phyloP scores from a whole-genome alignment of 2,329 filamentous ascomycete genomes.

The Dothideomycetidae sp. region DNA sequence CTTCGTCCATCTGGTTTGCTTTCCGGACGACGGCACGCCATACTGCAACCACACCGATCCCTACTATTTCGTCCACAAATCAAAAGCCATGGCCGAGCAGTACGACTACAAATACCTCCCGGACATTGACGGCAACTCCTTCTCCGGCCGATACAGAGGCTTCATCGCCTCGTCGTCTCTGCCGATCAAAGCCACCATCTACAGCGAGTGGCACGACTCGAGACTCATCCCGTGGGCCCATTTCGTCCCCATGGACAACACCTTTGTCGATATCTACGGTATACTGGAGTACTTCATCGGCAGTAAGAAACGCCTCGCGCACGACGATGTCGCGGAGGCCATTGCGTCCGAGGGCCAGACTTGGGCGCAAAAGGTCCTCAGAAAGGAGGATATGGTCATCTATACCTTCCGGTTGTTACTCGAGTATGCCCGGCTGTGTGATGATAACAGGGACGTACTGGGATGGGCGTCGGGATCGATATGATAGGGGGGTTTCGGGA shows the following conservation, averaged over 20 bases:
- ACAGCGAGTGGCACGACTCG: slow-evolving; percentile 65
- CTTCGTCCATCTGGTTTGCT: slow-evolving; percentile 33
- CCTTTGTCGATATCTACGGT: slow-evolving; percentile 56
- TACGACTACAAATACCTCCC: slow-evolving; percentile 52
- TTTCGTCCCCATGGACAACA: slow-evolving; percentile 66
- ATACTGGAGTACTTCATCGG: slow-evolving; percentile 64
- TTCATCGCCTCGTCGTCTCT: slow-evolving; percentile 57
- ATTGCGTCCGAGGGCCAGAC: slow-evolving; percentile 52
- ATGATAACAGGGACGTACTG: slow-evolving; percentile 27
- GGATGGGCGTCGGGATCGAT: too few species aligned
- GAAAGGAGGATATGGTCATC: slow-evolving; percentile 59
- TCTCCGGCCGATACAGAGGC: slow-evolving; percentile 26
- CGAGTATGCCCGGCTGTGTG: slow-evolving; percentile 31
- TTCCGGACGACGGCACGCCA: slow-evolving; percentile 22
- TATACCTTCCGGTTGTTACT: slow-evolving; percentile 48
- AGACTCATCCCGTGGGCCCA: slow-evolving; percentile 61
- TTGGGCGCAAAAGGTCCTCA: slow-evolving; percentile 55
- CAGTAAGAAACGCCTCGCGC: slow-evolving; percentile 20
- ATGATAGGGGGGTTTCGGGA: too few species aligned
- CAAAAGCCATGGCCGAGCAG: slow-evolving; percentile 27
- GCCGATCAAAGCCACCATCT: slow-evolving; percentile 65
- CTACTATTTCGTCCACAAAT: slow-evolving; percentile 25
- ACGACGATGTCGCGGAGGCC: slow-evolving; percentile 44
- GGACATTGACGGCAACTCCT: slow-evolving; percentile 57
- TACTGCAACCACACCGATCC: slow-evolving; percentile 34